Evolutionary conservation across 352 stramenopile genomes (phyloP), one percentile per base, ranked within the genome.

Genomic region (Globisporangium megalacanthum): DNA sequence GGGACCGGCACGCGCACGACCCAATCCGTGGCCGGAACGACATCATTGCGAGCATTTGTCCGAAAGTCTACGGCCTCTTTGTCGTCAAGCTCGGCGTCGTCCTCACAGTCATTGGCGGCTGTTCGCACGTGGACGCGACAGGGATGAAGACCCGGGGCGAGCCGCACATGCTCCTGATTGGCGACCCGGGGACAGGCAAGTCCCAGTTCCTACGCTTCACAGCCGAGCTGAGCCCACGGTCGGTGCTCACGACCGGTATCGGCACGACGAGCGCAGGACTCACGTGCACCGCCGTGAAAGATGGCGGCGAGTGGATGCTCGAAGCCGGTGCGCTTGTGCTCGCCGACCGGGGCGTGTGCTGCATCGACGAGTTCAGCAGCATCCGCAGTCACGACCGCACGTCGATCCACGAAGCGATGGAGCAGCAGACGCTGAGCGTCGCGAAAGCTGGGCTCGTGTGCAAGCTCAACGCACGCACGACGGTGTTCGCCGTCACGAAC

Each of bases 361-460:
- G 92, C 66, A 99, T 99, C 68, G 96, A 99, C 76, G 95, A 99
- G 77, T 99, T 99, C 70, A 94, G 86, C 54, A 97, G 91, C 52
- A 98, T 99, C 59, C 86, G 81, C 45, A 89, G 92, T 56, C 82
- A 97, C 64, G 92, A 98, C 66, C 72, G 94, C 31, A 93, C 88
- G 11, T 96, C 90, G 1, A 98, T 98, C 59, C 94, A 98, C 65
- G 92, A 99, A 70, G 97, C 97, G 17, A 99, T 99, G 97, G 96
- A 99, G 73, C 96, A 99, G 68, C 97, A 99, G 62, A 99, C 94
- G 11, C 70, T 99, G 19, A 97, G 86, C 33, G 94, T 99, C 1
- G 96, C 96, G 11, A 99, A 99, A 70, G 96, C 95, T 35, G 97
- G 97, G 0, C 84, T 99, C n/a, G 92, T 99, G 46, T 98, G 89